Evolutionary conservation across 306 rosid species (phyloP).

Genomic region (Vigna mungo): DNA sequence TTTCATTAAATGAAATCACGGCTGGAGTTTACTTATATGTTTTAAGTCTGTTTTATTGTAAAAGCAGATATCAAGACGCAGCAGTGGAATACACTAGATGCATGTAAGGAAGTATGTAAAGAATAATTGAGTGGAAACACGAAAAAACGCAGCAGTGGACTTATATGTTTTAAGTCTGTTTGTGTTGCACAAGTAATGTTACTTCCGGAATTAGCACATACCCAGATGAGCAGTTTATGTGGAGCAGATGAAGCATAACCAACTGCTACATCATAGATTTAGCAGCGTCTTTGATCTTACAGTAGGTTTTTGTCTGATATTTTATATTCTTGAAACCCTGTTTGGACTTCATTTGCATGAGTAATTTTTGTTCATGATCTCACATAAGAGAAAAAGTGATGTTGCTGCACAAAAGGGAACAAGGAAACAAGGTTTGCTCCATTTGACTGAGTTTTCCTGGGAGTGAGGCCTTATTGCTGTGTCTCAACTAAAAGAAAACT

Average conservation of each 20-base stretch:
- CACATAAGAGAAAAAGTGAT: too few species aligned
- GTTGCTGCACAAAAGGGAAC: too few species aligned
- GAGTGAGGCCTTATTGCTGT: too few species aligned
- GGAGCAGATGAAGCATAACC: constrained; percentile 23
- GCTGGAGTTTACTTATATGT: constrained; percentile 11
- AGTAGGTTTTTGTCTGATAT: neutral
- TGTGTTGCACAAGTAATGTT: neutral
- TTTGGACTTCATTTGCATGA: constrained; percentile 66
- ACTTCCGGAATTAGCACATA: neutral
- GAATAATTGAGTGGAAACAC: too few species aligned
- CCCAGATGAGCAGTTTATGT: neutral
- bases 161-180: neutral
- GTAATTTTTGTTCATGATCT: constrained; percentile 98
- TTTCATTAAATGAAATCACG: constrained; percentile 27
- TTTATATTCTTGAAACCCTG: constrained; percentile 30
- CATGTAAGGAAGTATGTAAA: too few species aligned
- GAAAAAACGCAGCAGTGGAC: too few species aligned
- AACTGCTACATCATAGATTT: neutral
- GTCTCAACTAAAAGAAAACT: too few species aligned
- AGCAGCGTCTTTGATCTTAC: too few species aligned
- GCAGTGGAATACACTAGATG: too few species aligned
- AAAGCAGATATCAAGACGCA: too few species aligned
- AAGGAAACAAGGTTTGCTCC: too few species aligned
- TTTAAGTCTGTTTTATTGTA: neutral
- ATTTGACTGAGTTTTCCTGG: too few species aligned